Evolutionary conservation across 768 basidiomycete species (phyloP).

Genomic region (Fibroporia radiculosa): DNA sequence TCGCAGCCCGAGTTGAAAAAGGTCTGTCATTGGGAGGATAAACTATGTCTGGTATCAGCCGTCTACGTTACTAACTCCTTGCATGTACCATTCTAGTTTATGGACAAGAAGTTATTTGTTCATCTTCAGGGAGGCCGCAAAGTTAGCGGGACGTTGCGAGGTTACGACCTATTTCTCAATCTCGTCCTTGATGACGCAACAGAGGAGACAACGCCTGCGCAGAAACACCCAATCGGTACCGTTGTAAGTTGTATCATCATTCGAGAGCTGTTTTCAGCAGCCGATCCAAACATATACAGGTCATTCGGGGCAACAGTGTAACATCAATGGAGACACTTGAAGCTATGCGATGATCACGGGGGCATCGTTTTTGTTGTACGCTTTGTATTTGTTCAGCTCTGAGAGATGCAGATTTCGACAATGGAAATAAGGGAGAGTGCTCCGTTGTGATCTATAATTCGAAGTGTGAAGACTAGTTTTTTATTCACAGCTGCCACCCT

Average conservation of each 20-base stretch:
- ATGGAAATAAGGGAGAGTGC: background rate
- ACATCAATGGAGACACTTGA: constrained; percentile 91
- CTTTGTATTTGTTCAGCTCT: constrained; percentile 5
- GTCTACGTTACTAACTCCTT: background rate
- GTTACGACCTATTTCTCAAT: constrained; percentile 98
- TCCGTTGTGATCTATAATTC: background rate
- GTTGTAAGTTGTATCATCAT: constrained; percentile 52
- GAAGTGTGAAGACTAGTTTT: too few relatives aligned
- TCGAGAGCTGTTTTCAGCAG: background rate
- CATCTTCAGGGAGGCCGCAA: constrained; percentile 92
- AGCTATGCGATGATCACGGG: constrained; percentile 34
- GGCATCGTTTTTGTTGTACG: constrained; percentile 10
- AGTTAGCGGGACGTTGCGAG: constrained; percentile 90
- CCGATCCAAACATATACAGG: constrained; percentile 39
- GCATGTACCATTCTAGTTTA: constrained; percentile 55
- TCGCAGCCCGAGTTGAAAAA: constrained; percentile 98
- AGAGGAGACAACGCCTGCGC: constrained; percentile 85
- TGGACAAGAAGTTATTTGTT: constrained; percentile 97
- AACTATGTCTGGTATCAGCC: constrained; percentile 1
- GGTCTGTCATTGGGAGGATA: constrained; percentile 36
- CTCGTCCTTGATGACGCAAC: constrained; percentile 93
- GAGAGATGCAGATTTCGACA: background rate
- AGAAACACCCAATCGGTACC: constrained; percentile 87
- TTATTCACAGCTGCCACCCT: too few relatives aligned
- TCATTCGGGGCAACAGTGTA: constrained; percentile 94